Conservation (phyloP, 495 filamentous ascomycete species). For the Cercophora sp. region DNA sequence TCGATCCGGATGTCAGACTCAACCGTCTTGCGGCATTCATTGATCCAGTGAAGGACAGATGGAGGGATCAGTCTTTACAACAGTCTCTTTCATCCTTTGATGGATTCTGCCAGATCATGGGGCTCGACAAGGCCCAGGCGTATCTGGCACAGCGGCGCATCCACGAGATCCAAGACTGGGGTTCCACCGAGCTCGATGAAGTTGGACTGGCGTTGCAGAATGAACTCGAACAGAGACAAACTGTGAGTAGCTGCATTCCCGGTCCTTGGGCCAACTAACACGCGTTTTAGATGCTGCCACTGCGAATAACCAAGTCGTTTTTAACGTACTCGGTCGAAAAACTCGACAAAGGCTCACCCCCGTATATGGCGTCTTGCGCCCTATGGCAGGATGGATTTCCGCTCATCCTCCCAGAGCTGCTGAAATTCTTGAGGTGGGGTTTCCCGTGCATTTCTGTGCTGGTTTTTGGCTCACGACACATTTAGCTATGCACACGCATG, state of each 20-base stretch:
- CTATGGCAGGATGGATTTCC: slow-evolving; percentile 85
- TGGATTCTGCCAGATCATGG: slow-evolving; percentile 75
- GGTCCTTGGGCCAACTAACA: too few relatives aligned
- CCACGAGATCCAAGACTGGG: slow-evolving; percentile 79
- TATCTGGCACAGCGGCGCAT: slow-evolving; percentile 72
- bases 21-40: slow-evolving; percentile 68
- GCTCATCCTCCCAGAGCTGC: slow-evolving; percentile 75
- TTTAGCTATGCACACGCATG: slow-evolving; percentile 85
- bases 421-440: slow-evolving; percentile 78
- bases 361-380: slow-evolving; percentile 65
- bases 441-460: too few relatives aligned
- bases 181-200: slow-evolving; percentile 65
- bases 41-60: slow-evolving; percentile 70
- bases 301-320: slow-evolving; percentile 85
- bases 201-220: slow-evolving; percentile 76
- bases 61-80: slow-evolving; percentile 68
- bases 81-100: slow-evolving; percentile 68
- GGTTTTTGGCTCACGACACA: not conserved
- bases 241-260: too few relatives aligned
- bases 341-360: slow-evolving; percentile 61
- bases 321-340: slow-evolving; percentile 87
- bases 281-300: slow-evolving; percentile 58
- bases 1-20: slow-evolving; percentile 63
- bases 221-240: slow-evolving; percentile 68
- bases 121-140: slow-evolving; percentile 70